Base-by-base conservation (phyloP, 2,329 filamentous ascomycete species). In the Rachicladosporium sp. region DNA sequence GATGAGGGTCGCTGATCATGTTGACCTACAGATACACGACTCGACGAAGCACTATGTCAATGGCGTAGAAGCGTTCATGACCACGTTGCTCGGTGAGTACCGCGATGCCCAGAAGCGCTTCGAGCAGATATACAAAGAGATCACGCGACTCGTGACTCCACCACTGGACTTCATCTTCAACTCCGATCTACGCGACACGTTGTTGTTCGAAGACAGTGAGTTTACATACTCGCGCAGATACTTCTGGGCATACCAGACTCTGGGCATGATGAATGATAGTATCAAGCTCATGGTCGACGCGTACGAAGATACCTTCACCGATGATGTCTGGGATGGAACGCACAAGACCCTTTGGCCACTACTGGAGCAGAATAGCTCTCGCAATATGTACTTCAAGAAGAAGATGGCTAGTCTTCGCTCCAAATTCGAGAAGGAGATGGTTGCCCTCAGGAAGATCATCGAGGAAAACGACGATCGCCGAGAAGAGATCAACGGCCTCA, bases 201-300 rank as follows among this genome's bases (percentile, higher is more conserved):
- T 77, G 0, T 63, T 78, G 1, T 78, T 78, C 47, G 74, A 79
- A 52, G 74, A 78, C 50, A 64, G 66, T 38, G 58, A 73, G 40
- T 78, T 76, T 49, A 78, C 74, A 1, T 77, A 74, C 58, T 75
- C 73, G 10, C 64, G 73, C 1, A 66, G 74, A 10, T 78, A 78
- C 49, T 78, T 78, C 50, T 78, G 74, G 68, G 73, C 72, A 1
- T 76, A 70, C 49, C 74, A 77, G 55, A 74, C 73, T 3, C 65
- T 77, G 3, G 73, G 71, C 29, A 70, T 73, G 29, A 69, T 78
- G 48, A 77, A 75, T 48, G 70, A 73, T 36, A 68, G 67, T 44
- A 74, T 78, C 51, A 70, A 72, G 46, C 64, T 69, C 23, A 76
- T 77, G 65, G 62, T 74, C 7, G 62, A 71, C 35, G 65, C 71